Conservation (phyloP, 2,329 filamentous ascomycete species). For the Diaporthe sp. region DNA sequence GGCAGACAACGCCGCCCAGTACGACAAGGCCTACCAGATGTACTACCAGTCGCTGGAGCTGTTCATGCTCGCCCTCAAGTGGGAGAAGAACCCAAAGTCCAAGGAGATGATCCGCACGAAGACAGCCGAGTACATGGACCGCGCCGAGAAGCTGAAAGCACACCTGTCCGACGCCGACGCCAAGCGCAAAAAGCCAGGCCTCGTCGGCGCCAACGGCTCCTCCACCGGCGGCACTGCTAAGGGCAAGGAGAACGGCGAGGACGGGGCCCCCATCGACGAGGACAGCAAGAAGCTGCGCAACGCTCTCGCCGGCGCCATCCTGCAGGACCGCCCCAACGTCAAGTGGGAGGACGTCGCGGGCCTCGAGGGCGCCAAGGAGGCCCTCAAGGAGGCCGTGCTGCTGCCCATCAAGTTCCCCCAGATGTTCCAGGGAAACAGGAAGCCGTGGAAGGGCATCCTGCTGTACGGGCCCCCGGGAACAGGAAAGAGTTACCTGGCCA, state of each 20-base stretch:
- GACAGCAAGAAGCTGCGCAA: conserved; percentile 96
- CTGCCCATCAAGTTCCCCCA: conserved; percentile 98
- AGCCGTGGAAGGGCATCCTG: conserved; percentile 98
- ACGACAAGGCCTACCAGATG: conserved; percentile 95
- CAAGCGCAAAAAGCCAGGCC: conserved; percentile 78
- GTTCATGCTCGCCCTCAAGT: conserved; percentile 99
- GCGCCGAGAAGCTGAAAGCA: conserved; percentile 96
- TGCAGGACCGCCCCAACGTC: conserved; percentile 96
- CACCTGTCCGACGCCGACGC: conserved; percentile 83
- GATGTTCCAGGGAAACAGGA: conserved; percentile 93
- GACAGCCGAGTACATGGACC: conserved; percentile 97
- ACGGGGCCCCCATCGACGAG: conserved; percentile 79
- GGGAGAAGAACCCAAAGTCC: conserved; percentile 98
- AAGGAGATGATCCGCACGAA: conserved; percentile 98
- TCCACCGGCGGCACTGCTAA: conserved; percentile 74
- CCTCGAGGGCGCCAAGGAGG: conserved; percentile 93
- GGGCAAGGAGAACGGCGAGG: conserved; percentile 66
- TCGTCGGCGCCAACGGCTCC: conserved; percentile 80
- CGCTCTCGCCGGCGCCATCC: conserved; percentile 90
- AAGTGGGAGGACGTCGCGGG: conserved; percentile 99
- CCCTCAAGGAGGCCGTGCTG: conserved; percentile 97
- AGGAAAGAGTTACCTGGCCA: conserved; percentile 97
- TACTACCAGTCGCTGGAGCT: conserved; percentile 98
- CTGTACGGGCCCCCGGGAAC: conserved; percentile 97
- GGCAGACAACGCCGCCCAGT: conserved; percentile 93